Conservation (phyloP, 2,329 filamentous ascomycete species). For the Neophaeococcomyces aloes region DNA sequence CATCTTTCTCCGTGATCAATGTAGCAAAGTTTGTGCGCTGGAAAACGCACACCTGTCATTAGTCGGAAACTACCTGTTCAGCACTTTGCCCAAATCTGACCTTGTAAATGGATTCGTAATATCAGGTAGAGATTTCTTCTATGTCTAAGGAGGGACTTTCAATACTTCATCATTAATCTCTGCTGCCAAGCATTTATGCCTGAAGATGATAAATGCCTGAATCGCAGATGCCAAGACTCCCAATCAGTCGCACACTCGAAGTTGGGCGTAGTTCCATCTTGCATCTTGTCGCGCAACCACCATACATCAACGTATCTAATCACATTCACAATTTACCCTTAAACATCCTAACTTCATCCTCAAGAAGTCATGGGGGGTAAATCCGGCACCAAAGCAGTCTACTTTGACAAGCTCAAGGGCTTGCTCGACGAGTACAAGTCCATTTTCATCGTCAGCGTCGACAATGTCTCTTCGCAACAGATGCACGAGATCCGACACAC, state of each 20-base stretch:
- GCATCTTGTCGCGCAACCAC: constrained; percentile 10
- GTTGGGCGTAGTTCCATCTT: too few species aligned
- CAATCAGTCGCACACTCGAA: too few species aligned
- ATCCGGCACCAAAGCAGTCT: constrained; percentile 81
- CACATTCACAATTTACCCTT: constrained; percentile 50
- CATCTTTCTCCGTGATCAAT: constrained; percentile 26
- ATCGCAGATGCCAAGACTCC: too few species aligned
- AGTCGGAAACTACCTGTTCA: neutral
- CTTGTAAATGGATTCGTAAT: too few species aligned
- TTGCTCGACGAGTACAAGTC: constrained; percentile 94
- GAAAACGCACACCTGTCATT: constrained; percentile 34
- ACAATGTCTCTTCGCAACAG: constrained; percentile 99
- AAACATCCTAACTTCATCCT: constrained; percentile 94
- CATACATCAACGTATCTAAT: constrained; percentile 23
- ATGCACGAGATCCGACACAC: constrained; percentile 99
- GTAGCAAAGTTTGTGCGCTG: constrained; percentile 54
- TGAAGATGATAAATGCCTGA: too few species aligned
- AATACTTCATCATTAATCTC: too few species aligned
- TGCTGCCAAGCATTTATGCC: too few species aligned
- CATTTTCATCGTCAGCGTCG: constrained; percentile 75
- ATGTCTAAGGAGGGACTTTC: too few species aligned
- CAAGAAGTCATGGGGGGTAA: constrained; percentile 99
- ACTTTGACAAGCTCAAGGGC: constrained; percentile 99
- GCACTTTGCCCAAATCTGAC: too few species aligned
- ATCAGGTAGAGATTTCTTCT: too few species aligned